Conservation (phyloP, 768 basidiomycete species). For the Boletus reticuloceps region DNA sequence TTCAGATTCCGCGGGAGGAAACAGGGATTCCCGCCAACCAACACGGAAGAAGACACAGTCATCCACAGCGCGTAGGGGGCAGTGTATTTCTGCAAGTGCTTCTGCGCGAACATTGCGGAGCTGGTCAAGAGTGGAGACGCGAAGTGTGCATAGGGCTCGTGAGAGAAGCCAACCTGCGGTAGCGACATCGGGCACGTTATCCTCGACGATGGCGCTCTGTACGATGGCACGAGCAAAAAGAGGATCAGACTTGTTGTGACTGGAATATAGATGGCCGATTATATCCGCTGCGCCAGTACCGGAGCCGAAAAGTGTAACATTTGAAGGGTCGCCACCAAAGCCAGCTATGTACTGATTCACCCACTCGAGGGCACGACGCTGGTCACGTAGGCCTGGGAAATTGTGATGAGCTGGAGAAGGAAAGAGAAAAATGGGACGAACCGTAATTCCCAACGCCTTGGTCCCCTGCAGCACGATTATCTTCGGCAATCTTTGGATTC, state of each 20-base stretch:
- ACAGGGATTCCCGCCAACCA: conserved; percentile 52
- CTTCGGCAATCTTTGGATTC: conserved; percentile 59
- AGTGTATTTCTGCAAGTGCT: conserved; percentile 51
- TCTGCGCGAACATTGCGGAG: conserved; percentile 59
- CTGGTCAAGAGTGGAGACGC: conserved; percentile 54
- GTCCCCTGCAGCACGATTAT: conserved; percentile 62
- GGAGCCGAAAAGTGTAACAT: conserved; percentile 43
- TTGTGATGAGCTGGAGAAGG: conserved; percentile 2
- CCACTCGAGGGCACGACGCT: conserved; percentile 64
- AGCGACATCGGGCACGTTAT: conserved; percentile 55
- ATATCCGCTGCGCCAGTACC: conserved; percentile 52
- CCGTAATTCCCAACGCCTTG: conserved; percentile 80
- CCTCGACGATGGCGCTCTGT: conserved; percentile 68
- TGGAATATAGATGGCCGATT: conserved; percentile 61
- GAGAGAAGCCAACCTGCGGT: conserved; percentile 68
- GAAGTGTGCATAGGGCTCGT: conserved; percentile 56
- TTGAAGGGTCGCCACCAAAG: conserved; percentile 65
- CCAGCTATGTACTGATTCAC: conserved; percentile 53
- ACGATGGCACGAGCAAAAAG: conserved; percentile 72
- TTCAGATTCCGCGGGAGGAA: conserved; percentile 28
- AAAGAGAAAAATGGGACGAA: conserved; percentile 27
- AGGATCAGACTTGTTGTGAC: conserved; percentile 53
- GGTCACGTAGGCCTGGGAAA: conserved; percentile 57
- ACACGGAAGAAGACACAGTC: conserved; percentile 67
- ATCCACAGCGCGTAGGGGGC: conserved; percentile 57